Evolutionary conservation across 257 asterid species (phyloP), one percentile per base, ranked within the genome.

Genomic region (Penstemon davidsonii): DNA sequence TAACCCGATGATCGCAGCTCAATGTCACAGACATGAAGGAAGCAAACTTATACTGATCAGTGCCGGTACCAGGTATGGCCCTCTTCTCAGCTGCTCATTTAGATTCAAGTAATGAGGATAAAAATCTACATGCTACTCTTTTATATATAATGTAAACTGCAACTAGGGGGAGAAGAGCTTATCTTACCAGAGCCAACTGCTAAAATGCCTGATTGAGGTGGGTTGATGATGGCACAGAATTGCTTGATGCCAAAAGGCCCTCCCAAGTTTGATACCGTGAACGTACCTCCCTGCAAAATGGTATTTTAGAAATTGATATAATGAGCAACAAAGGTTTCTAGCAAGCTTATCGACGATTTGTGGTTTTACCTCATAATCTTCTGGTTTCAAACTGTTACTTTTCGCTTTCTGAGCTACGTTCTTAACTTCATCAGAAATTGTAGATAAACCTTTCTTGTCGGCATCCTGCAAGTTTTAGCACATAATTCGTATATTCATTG

Each of bases 181-280:
- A 67, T 73, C 80, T 78, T 66, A 94, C 99, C 96, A 13, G 95
- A 87, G 9, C 96, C 97, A 62, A 94, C 93, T 47, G 99, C 99
- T 37, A 94, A 86, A 83, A 94, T 88, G 80, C 90, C 99, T 0
- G 96, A 65, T 76, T 94, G 99, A 40, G 99, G 99, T 76, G 97
- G 99, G 69, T 88, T 91, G 77, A 94, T 85, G 54, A 94, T 91
- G 75, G 98, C 99, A 75, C 99, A 91, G 69, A 94, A 94, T 70
- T 94, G 96, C 84, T 94, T 94, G 81, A 94, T 84, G 78, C 98
- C 98, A 67, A 88, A 91, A 60, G 98, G 98, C 39, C 99, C 96
- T 44, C 99, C 99, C 70, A 94, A 85, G 79, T 91, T 94, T 42
- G 95, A 78, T 5, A 94, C 95, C 3, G 96, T 91, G 75, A 94